These are phyloP conservation scores for Furcasterigmium furcatum DNA, from an alignment of 2,329 filamentous ascomycete species.

Conservation along the genomic window DNA sequence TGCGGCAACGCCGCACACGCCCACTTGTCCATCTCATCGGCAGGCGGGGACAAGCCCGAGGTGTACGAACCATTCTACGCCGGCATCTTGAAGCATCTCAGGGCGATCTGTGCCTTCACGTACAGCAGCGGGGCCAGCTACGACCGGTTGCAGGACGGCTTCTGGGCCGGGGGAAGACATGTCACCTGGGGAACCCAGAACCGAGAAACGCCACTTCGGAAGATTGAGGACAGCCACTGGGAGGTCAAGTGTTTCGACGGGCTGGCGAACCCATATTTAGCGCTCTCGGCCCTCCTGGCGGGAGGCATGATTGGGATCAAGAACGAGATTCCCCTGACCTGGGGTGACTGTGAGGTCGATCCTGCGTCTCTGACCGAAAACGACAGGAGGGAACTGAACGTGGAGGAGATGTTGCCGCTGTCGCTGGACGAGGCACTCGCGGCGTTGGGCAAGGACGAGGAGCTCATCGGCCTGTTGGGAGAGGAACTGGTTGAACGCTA, in stretches of 20 bases:
- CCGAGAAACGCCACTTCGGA: conserved; percentile 69
- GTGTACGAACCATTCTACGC: conserved; percentile 67
- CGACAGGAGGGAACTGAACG: conserved; percentile 47
- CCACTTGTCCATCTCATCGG: conserved; percentile 63
- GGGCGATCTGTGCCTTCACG: conserved; percentile 65
- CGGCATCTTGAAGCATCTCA: conserved; percentile 64
- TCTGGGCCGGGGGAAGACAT: conserved; percentile 77
- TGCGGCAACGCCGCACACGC: conserved; percentile 67
- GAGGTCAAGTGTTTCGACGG: conserved; percentile 79
- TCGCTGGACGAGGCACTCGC: conserved; percentile 52
- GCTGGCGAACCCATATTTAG: conserved; percentile 74
- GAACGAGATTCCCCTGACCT: conserved; percentile 32
- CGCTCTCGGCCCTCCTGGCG: conserved; percentile 56
- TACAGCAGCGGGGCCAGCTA: conserved; percentile 67
- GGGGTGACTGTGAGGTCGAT: conserved; percentile 52
- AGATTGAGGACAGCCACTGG: conserved; percentile 66
- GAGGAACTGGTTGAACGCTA: conserved; percentile 53
- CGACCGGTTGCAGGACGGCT: conserved; percentile 62
- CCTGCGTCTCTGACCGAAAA: conserved; percentile 45
- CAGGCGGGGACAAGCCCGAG: conserved; percentile 30
- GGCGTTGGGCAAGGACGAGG: conserved; percentile 44
- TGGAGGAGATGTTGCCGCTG: conserved; percentile 50
- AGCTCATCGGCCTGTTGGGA: conserved; percentile 43
- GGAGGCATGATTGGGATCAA: conserved; percentile 56
- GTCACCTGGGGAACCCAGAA: conserved; percentile 81